Conservation (phyloP, 805 yeast species). For the Yarrowia yakushimensis region DNA sequence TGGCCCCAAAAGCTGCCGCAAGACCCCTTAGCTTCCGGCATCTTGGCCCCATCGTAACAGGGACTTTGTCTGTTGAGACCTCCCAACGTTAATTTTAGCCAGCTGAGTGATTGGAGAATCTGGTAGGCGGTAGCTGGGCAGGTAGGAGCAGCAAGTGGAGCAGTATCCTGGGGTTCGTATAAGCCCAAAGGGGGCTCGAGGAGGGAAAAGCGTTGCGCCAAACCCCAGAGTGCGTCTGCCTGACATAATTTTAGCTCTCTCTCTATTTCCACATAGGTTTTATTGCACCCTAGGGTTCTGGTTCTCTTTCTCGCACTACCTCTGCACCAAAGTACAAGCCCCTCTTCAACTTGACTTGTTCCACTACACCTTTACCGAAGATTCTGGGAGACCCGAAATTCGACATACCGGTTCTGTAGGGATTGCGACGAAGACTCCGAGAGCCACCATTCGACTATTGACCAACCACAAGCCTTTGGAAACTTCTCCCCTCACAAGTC, state of each 20-base stretch:
- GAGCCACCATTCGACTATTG: background rate
- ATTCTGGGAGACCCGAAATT: background rate
- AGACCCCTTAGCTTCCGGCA: background rate
- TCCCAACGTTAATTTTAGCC: constrained; percentile 23
- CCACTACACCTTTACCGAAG: background rate
- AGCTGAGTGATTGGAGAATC: constrained; percentile 7
- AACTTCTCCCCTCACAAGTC: too few species aligned
- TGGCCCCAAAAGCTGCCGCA: background rate
- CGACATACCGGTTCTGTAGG: background rate
- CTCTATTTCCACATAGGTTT: background rate
- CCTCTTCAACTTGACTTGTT: constrained; percentile 23
- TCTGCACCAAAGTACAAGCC: constrained; percentile 18
- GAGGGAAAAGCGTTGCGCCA: background rate
- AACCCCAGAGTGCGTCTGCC: background rate
- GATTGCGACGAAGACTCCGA: too few species aligned
- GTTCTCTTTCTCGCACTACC: constrained; percentile 5
- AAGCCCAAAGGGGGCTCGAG: background rate
- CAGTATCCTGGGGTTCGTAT: background rate
- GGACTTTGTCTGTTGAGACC: constrained; percentile 16
- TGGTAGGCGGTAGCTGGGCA: background rate
- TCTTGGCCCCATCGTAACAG: background rate
- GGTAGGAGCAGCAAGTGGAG: background rate
- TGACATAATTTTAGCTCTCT: background rate
- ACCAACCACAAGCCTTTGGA: background rate
- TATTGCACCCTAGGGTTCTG: background rate